Conservation (phyloP, 2,329 filamentous ascomycete species). For the Aspergillus fructus region DNA sequence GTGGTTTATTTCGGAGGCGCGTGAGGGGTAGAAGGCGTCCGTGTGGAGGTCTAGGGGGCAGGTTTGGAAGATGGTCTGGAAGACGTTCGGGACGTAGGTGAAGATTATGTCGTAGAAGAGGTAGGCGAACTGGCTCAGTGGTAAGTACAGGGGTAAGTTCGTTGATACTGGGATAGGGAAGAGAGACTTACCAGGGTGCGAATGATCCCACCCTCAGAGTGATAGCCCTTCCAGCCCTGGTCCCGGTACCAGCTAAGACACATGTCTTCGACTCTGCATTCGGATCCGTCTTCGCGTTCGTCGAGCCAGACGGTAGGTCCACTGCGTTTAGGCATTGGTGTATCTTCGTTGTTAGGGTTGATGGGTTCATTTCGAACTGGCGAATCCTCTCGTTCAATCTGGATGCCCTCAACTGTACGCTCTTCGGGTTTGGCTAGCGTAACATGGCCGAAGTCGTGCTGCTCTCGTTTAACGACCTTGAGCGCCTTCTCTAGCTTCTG, state of each 20-base stretch:
- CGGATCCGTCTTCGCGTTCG: conserved; percentile 61
- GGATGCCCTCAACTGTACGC: conserved; percentile 72
- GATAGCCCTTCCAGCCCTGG: conserved; percentile 90
- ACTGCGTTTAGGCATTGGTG: conserved; percentile 28
- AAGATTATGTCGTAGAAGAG: conserved; percentile 94
- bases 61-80: conserved; percentile 92
- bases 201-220: conserved; percentile 86
- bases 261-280: conserved; percentile 92
- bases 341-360: neutral
- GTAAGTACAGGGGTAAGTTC: neutral
- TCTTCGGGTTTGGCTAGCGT: conserved; percentile 73
- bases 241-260: conserved; percentile 82
- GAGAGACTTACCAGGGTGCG: conserved; percentile 65
- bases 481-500: conserved; percentile 83
- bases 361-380: conserved; percentile 19
- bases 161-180: neutral
- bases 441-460: conserved; percentile 92
- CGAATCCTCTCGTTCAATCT: conserved; percentile 64
- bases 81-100: conserved; percentile 91
- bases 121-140: conserved; percentile 61
- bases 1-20: conserved; percentile 86
- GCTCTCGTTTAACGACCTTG: conserved; percentile 76
- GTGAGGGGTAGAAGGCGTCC: conserved; percentile 82
- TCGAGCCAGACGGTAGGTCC: conserved; percentile 82
- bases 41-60: conserved; percentile 91